These are phyloP conservation scores for Phytophthora parvispora DNA, from an alignment of 352 stramenopile genomes.

Conservation along the genomic window DNA sequence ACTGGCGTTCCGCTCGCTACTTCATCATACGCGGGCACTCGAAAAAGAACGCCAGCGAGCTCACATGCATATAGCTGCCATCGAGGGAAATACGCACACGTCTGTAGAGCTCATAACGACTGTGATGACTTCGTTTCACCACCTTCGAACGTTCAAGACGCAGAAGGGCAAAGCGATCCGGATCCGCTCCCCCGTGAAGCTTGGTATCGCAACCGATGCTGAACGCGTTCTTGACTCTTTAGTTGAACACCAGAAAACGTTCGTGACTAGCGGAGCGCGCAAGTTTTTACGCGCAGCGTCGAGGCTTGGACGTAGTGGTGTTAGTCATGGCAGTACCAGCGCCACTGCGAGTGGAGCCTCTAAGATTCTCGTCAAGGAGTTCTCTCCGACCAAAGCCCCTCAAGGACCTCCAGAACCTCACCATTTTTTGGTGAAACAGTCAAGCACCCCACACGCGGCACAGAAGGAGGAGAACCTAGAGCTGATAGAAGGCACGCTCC, in stretches of 20 bases:
- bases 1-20: constrained; percentile 9
- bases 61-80: background rate
- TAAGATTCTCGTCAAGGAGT: background rate
- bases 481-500: constrained; percentile 16
- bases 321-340: background rate
- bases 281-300: background rate
- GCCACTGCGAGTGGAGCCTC: background rate
- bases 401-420: background rate
- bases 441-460: background rate
- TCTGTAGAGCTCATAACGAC: background rate
- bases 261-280: background rate
- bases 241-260: background rate
- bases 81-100: background rate
- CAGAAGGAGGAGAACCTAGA: background rate
- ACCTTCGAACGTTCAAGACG: constrained; percentile 13
- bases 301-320: background rate
- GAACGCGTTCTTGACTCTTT: constrained; percentile 16
- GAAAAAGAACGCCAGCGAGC: background rate
- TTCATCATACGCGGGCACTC: constrained; percentile 4
- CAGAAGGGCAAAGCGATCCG: constrained; percentile 14
- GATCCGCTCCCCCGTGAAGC: constrained; percentile 10
- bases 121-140: background rate
- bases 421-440: background rate
- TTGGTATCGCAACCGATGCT: background rate
- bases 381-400: background rate